A percentile compares a stretch with the other conserved stretches of the same genome.
phyloP scores from a whole-genome alignment of 2,329 filamentous ascomycete genomes.

The Dactylellina cionopaga region DNA sequence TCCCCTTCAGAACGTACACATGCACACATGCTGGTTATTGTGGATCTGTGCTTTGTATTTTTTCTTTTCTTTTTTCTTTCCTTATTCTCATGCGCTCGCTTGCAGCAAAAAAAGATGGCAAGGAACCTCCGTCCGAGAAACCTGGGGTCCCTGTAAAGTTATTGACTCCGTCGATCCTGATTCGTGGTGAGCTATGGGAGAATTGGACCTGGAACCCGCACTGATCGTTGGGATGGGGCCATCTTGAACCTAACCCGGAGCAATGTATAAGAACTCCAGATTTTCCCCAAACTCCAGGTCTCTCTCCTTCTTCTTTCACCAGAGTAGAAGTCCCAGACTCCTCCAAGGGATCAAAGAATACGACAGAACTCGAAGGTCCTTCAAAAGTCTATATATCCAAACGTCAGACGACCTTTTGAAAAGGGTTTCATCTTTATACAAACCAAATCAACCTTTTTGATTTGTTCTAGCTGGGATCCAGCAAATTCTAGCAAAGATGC shows the following conservation, averaged over 20 bases:
- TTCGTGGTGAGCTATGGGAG: conserved; percentile 49
- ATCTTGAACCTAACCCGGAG: conserved; percentile 47
- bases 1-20: background rate
- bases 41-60: conserved; percentile 15
- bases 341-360: conserved; percentile 43
- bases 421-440: conserved; percentile 21
- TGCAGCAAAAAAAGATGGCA: conserved; percentile 37
- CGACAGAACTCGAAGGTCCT: conserved; percentile 32
- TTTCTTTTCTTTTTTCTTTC: conserved; percentile 25
- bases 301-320: conserved; percentile 27
- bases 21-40: background rate
- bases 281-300: conserved; percentile 47
- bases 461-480: conserved; percentile 15
- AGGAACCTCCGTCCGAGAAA: conserved; percentile 53
- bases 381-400: conserved; percentile 1
- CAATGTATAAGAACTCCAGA: conserved; percentile 53
- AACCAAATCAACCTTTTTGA: conserved; percentile 5
- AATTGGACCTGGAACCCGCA: conserved; percentile 53
- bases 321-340: conserved; percentile 50
- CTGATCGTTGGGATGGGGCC: conserved; percentile 29
- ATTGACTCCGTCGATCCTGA: conserved; percentile 43
- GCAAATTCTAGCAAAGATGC: conserved; percentile 58
- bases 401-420: conserved; percentile 16
- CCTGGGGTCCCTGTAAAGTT: conserved; percentile 49
- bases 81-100: conserved; percentile 37